Percentiles rank a stretch among this genome's conserved stretches.
Conservation (phyloP, 495 filamentous ascomycete genomes). For the Corynascus novoguineensis region DNA sequence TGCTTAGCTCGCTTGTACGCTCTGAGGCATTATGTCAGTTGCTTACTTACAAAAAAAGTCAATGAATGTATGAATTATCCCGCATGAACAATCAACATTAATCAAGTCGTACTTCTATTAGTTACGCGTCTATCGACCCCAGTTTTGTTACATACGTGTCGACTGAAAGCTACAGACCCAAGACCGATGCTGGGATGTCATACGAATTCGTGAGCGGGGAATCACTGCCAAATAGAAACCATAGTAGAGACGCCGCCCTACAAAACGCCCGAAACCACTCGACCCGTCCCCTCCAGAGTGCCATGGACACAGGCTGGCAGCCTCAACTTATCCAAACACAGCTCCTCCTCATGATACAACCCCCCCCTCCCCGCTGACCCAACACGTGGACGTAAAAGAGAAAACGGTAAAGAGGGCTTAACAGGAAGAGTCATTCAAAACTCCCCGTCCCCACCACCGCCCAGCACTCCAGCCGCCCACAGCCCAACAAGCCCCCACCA, state of each 20-base stretch:
- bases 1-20: too few species aligned
- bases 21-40: too few species aligned
- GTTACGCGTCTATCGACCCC: background rate
- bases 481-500: constrained; percentile 93
- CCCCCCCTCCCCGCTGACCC: too few species aligned
- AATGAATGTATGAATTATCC: too few species aligned
- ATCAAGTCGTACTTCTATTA: background rate
- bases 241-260: constrained; percentile 2
- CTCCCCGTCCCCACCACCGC: constrained; percentile 45
- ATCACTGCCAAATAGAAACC: constrained; percentile 13
- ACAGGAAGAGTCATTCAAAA: constrained; percentile 26
- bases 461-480: constrained; percentile 52
- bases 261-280: constrained; percentile 8
- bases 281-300: background rate
- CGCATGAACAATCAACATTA: background rate
- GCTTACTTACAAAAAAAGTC: too few species aligned
- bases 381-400: too few species aligned
- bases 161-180: background rate
- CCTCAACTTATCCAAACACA: background rate
- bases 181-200: constrained; percentile 16
- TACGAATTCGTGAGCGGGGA: constrained; percentile 31
- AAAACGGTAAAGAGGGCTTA: too few species aligned
- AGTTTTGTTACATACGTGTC: background rate
- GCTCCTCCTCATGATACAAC: background rate
- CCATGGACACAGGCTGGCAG: background rate